Evolutionary conservation across 352 stramenopile species (phyloP), one percentile per base, ranked within the genome.

Genomic region (Aphanomyces euteiches): DNA sequence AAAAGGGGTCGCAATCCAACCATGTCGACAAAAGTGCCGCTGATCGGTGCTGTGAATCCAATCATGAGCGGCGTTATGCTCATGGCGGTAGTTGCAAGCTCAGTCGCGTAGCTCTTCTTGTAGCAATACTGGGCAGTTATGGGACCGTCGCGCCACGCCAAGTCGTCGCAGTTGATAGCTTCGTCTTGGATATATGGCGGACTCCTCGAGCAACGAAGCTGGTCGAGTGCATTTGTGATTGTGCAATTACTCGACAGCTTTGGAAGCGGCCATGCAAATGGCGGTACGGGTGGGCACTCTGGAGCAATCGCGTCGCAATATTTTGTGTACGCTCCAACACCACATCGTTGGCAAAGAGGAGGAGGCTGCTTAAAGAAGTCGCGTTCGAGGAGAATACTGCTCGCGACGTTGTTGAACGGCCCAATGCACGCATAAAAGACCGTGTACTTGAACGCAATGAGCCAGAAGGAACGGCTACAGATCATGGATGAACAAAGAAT

Each of bases 321-420:
- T 12, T 19, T 7, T 19, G 36, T 50, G 54, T 70, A 70, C 34
- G 19, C 36, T 21, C 64, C 64, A n/a, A 64, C 8, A 17, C 64
- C 64, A 34, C 64, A 70, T n/a, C 64, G 64, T 40, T 64, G 48
- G 54, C 64, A 70, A 19, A 43, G n/a, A 15, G 37, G 12, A 19
- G 64, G 45, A 5, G 54, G 54, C 8, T 21, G 8, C 47, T 70
- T 59, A 34, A 64, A 70, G 39, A 59, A 70, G 15, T 70, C 64
- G 37, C 64, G 48, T 38, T 70, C 64, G 17, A 70, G 28, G 19
- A 70, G 40, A 17, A 70, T 15, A 7, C 13, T 43, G 64, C 64
- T 70, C 4, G 64, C 64, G 17, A 70, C 64, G 54, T 70, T 70
- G 64, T 70, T 70, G 40, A 70, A 70, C 0, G 64, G 64, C 4